Percentiles rank a stretch among this genome's conserved stretches.
These are phyloP conservation scores for Cymodocea nodosa DNA, from an alignment of 116 monocot genomes.

Conservation along the genomic window DNA sequence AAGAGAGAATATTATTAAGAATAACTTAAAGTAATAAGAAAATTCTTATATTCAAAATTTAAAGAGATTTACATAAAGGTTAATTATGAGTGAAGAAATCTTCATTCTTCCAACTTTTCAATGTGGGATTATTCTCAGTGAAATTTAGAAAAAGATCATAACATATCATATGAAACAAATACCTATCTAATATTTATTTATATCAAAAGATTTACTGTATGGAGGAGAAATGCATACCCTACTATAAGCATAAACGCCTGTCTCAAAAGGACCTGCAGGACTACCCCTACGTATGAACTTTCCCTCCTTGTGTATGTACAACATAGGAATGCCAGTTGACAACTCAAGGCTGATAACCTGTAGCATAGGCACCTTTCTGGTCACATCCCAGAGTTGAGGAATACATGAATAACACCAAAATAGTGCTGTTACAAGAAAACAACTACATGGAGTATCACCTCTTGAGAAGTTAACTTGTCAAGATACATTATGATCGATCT, in stretches of 20 bases:
- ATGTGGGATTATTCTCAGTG: too few relatives aligned
- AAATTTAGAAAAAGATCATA: neutral
- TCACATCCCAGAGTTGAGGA: too few relatives aligned
- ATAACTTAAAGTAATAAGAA: too few relatives aligned
- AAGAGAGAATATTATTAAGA: too few relatives aligned
- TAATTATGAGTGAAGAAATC: too few relatives aligned
- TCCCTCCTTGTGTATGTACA: conserved; percentile 92
- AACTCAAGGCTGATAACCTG: conserved; percentile 93
- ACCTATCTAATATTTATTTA: neutral
- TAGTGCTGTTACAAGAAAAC: too few relatives aligned
- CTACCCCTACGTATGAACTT: conserved; percentile 88
- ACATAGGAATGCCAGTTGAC: conserved; percentile 96
- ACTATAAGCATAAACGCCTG: conserved; percentile 89
- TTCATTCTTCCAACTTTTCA: too few relatives aligned
- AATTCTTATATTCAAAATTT: too few relatives aligned
- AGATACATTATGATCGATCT: conserved; percentile 99
- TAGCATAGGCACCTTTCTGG: too few relatives aligned
- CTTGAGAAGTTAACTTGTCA: conserved; percentile 82
- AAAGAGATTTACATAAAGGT: too few relatives aligned
- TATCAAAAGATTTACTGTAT: neutral
- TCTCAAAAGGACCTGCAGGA: conserved; percentile 74
- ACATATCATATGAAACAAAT: conserved; percentile 1
- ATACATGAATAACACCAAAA: too few relatives aligned
- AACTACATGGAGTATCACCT: conserved; percentile 30
- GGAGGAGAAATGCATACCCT: conserved; percentile 32